Conservation (phyloP, 2,329 filamentous ascomycete genomes). For the Penicillium sp. region DNA sequence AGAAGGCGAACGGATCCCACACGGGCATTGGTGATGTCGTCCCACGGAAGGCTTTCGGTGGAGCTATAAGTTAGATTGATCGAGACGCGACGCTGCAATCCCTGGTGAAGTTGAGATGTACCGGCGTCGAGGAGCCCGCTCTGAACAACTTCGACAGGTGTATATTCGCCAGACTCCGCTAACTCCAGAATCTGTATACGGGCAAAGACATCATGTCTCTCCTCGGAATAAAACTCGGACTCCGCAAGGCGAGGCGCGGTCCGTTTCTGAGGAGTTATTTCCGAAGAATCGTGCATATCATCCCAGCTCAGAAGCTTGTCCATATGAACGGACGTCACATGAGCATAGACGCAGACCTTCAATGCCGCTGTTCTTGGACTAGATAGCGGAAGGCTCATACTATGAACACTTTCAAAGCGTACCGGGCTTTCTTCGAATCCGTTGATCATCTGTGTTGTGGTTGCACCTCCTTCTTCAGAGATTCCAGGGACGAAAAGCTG, state of each 20-base stretch:
- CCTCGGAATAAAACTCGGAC: conserved; percentile 89
- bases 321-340: conserved; percentile 88
- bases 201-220: conserved; percentile 90
- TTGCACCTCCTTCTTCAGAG: conserved; percentile 86
- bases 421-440: conserved; percentile 93
- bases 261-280: conserved; percentile 60
- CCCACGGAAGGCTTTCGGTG: conserved; percentile 85
- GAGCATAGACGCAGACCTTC: conserved; percentile 87
- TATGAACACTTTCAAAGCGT: conserved; percentile 96
- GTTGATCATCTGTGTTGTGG: conserved; percentile 91
- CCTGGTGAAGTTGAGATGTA: conserved; percentile 93
- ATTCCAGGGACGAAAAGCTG: conserved; percentile 95
- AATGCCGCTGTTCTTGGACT: conserved; percentile 75
- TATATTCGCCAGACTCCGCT: conserved; percentile 86
- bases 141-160: conserved; percentile 91
- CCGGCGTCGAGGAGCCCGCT: conserved; percentile 81
- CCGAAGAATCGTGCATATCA: conserved; percentile 83
- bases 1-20: conserved; percentile 82
- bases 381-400: conserved; percentile 88
- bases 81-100: conserved; percentile 83
- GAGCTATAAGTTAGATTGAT: conserved; percentile 91
- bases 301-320: conserved; percentile 99
- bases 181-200: conserved; percentile 89
- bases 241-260: conserved; percentile 76
- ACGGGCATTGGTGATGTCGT: conserved; percentile 75